Evolutionary conservation across 148 eudicot genomes (phyloP), one percentile per base, ranked within the genome.

Genomic region (Selenicereus undatus): DNA sequence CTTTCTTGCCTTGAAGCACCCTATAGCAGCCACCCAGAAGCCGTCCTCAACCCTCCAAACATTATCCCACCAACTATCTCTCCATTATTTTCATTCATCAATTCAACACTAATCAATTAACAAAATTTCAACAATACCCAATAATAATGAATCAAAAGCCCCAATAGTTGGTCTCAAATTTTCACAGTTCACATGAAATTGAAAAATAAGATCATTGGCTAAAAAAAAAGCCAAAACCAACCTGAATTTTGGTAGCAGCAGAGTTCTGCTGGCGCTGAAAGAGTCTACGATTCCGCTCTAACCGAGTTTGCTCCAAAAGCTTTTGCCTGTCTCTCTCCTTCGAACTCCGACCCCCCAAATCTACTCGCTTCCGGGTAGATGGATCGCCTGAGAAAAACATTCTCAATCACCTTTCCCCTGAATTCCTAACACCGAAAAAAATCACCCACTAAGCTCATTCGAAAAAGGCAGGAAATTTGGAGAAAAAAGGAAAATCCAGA

Each of bases 301-400:
- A 84, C 43, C 93, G 87, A 24, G 97, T 87, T 81, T 96, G 98
- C 79, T 96, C 99, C 43, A 96, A 79, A 81, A 96, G 97, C 89
- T 96, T 93, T 89, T 89, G 90, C 8, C 97, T 84, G 82, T 96
- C 99, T 60, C 98, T 86, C 79, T 96, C 99, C 76, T 96, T 96
- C 1, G 98, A 90, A 70, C 99, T 96, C 36, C 98, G 89, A 42
- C 99, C 99, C 20, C 99, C 99, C 76, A 96, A 93, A 93, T 96
- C 97, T 18, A 96, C 98, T 74, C 97, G 90, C 81, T 92, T 96
- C 66, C 98, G 83, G 22, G 91, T 84, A 60, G 97, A 89, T 3
- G 95, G 85, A 87, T 96, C 99, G 27, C 99, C 99, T 24, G 91
- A 82, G 82, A 96, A 96, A 78, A 89, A 96, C 99, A 96, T 95